These are phyloP conservation scores for Sporothrix brasiliensis DNA, from an alignment of 2,329 filamentous ascomycete species.

Conservation along the genomic window DNA sequence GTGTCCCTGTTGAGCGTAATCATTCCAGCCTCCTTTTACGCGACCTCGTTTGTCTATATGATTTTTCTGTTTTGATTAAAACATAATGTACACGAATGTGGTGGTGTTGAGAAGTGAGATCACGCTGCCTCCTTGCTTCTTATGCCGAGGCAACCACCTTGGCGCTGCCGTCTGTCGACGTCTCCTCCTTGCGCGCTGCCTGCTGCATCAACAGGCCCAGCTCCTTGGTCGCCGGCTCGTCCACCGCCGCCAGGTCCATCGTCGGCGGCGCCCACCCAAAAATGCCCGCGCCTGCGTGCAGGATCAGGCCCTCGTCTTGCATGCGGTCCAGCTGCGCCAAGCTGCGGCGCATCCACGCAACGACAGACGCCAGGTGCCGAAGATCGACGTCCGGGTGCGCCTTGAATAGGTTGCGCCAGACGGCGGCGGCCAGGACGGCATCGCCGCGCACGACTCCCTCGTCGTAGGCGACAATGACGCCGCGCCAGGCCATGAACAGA, in stretches of 20 bases:
- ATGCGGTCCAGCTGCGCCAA: constrained; percentile 55
- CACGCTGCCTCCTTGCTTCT: too few species aligned
- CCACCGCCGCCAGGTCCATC: constrained; percentile 46
- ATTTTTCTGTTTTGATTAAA: background rate
- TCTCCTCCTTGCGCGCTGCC: constrained; percentile 26
- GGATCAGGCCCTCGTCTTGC: constrained; percentile 49
- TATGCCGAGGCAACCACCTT: constrained; percentile 21
- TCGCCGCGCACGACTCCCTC: constrained; percentile 78
- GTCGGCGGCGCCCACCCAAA: constrained; percentile 50
- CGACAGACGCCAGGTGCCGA: constrained; percentile 56
- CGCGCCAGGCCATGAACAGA: constrained; percentile 90
- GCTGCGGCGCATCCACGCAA: constrained; percentile 58
- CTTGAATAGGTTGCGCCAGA: constrained; percentile 95
- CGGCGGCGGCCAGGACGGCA: constrained; percentile 73
- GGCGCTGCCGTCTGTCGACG: background rate
- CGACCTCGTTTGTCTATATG: constrained; percentile 16
- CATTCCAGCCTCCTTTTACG: background rate
- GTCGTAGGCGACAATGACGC: constrained; percentile 80
- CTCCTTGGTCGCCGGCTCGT: constrained; percentile 47
- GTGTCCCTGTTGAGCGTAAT: background rate
- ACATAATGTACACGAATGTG: constrained; percentile 13
- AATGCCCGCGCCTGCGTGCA: constrained; percentile 41
- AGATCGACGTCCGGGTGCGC: constrained; percentile 58
- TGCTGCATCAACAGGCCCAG: constrained; percentile 43
- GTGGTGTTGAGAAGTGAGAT: too few species aligned